Evolutionary conservation across 2,329 filamentous ascomycete genomes (phyloP).

Genomic region (Cladobotryum mycophilum): DNA sequence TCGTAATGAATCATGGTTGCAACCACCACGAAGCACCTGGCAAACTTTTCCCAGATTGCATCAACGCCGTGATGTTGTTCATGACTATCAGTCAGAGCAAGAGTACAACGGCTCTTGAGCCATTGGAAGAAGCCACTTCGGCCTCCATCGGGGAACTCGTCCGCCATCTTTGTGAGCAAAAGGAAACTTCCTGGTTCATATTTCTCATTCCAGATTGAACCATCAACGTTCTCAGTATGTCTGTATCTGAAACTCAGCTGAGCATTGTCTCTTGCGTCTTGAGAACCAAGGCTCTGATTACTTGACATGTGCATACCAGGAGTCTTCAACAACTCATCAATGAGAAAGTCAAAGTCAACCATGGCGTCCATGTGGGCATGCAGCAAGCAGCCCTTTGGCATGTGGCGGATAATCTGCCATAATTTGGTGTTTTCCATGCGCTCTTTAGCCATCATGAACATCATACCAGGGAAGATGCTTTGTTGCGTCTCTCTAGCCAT

Average conservation of each 20-base stretch:
- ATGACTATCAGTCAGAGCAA: conserved; percentile 66
- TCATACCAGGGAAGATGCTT: conserved; percentile 80
- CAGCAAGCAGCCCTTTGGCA: conserved; percentile 84
- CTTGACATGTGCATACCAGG: conserved; percentile 68
- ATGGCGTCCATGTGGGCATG: conserved; percentile 90
- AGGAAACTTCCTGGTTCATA: conserved; percentile 58
- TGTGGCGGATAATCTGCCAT: conserved; percentile 75
- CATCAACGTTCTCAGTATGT: conserved; percentile 36
- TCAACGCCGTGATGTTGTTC: conserved; percentile 78
- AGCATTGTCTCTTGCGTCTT: conserved; percentile 47
- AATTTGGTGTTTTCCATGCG: conserved; percentile 78
- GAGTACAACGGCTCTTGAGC: conserved; percentile 66
- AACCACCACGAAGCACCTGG: conserved; percentile 65
- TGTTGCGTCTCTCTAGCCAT: conserved; percentile 56
- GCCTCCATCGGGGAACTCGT: conserved; percentile 68
- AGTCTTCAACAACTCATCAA: conserved; percentile 63
- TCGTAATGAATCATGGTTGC: conserved; percentile 79
- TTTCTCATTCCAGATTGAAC: conserved; percentile 57
- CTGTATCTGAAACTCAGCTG: conserved; percentile 58
- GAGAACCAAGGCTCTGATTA: conserved; percentile 49
- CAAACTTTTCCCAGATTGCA: conserved; percentile 79
- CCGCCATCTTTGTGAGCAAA: conserved; percentile 56
- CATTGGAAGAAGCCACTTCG: conserved; percentile 67
- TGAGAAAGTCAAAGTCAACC: conserved; percentile 77
- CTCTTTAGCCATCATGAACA: conserved; percentile 82